These are phyloP conservation scores for Silene vulgaris DNA, from an alignment of 179 eudicot genomes.

Conservation along the genomic window DNA sequence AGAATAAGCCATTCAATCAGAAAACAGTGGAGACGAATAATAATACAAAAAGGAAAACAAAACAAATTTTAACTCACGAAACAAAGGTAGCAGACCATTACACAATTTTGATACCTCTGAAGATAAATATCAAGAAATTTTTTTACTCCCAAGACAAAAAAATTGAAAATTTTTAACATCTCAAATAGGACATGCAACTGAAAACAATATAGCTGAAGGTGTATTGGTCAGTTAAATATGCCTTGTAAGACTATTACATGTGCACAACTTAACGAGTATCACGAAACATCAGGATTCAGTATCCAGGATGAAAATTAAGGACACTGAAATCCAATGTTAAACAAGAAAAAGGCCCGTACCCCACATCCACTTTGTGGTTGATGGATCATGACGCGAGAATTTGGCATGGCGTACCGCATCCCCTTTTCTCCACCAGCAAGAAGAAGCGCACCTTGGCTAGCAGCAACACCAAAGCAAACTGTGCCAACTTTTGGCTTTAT, in stretches of 20 bases:
- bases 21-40: not conserved
- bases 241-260: not conserved
- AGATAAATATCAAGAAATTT: no score
- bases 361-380: constrained; percentile 80
- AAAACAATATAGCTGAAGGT: not conserved
- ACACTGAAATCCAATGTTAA: not conserved
- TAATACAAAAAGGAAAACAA: not conserved
- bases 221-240: not conserved
- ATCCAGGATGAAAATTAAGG: not conserved
- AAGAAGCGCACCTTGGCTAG: constrained; percentile 85
- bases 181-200: not conserved
- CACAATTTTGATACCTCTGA: no score
- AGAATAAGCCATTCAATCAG: not conserved
- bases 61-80: not conserved
- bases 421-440: constrained; percentile 99
- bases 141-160: not conserved
- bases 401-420: constrained; percentile 95
- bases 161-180: not conserved
- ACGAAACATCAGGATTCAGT: not conserved
- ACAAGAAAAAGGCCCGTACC: constrained; percentile 40
- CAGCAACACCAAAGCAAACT: constrained; percentile 87
- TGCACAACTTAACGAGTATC: not conserved
- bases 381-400: constrained; percentile 87
- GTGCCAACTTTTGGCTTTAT: constrained; percentile 97
- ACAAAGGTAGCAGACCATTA: no score